Percentiles rank a stretch among this genome's conserved stretches.
Conservation (phyloP, 345 rosid species). For the Rubroshorea leprosula region DNA sequence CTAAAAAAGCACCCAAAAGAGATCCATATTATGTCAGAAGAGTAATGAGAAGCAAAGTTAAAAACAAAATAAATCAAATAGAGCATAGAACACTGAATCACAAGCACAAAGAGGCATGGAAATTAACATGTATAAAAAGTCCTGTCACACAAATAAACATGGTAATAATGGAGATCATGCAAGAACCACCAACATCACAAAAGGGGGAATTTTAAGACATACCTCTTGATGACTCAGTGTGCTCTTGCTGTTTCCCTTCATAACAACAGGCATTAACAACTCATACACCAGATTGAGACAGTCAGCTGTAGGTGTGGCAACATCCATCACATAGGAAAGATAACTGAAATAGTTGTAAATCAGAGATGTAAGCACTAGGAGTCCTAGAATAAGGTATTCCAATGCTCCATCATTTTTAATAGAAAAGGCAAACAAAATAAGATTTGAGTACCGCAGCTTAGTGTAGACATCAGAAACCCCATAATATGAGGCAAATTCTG, state of each 20-base stretch:
- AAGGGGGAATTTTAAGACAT: conserved; percentile 9
- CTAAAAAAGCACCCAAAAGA: conserved; percentile 48
- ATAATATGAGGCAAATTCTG: conserved; percentile 88
- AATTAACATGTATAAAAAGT: too few species aligned
- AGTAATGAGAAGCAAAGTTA: conserved; percentile 8
- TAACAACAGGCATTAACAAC: conserved; percentile 73
- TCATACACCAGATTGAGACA: conserved; percentile 83
- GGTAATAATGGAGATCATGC: too few species aligned
- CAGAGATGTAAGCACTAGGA: conserved; percentile 2
- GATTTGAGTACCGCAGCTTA: conserved; percentile 59
- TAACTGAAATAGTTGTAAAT: conserved; percentile 42
- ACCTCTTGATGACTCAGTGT: conserved; percentile 98
- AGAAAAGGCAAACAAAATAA: background rate
- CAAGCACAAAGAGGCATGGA: too few species aligned
- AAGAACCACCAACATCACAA: too few species aligned
- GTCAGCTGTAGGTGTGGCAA: conserved; percentile 96
- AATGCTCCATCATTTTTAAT: background rate
- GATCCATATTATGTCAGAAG: too few species aligned
- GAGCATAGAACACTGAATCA: too few species aligned
- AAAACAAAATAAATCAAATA: too few species aligned
- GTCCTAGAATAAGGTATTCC: too few species aligned
- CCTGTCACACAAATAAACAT: too few species aligned
- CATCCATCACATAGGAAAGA: conserved; percentile 95
- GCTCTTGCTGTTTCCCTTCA: conserved; percentile 78
- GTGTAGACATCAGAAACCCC: conserved; percentile 90